Percentiles rank a stretch among this genome's conserved stretches.
Conservation (phyloP, 2,329 filamentous ascomycete species). For the Paracorniculantispora psalliotae region DNA sequence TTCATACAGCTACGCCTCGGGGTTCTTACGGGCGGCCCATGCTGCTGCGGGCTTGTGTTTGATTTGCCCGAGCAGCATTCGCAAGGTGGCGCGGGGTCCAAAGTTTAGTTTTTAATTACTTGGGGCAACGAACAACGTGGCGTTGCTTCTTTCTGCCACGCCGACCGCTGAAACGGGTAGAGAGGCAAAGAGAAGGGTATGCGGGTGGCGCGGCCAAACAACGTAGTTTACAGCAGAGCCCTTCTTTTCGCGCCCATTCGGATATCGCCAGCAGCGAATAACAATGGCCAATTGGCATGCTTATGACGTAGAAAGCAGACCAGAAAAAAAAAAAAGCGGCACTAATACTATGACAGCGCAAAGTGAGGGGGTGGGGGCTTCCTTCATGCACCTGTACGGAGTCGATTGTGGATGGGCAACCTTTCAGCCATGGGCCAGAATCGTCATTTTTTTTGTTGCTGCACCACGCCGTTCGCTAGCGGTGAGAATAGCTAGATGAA, state of each 20-base stretch:
- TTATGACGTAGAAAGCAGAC: constrained; percentile 1
- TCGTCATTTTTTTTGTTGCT: background rate
- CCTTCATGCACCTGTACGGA: constrained; percentile 1
- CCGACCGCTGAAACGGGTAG: background rate
- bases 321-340: too few species aligned
- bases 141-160: background rate
- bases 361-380: background rate
- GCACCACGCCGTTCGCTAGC: background rate
- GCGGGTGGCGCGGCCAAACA: background rate
- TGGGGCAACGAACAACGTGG: background rate
- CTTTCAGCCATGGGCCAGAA: background rate
- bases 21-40: too few species aligned
- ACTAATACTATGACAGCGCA: too few species aligned
- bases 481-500: background rate
- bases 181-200: background rate
- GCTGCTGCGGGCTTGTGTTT: constrained; percentile 2
- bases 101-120: background rate
- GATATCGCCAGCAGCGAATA: background rate
- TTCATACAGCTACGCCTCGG: background rate
- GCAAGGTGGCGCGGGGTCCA: background rate
- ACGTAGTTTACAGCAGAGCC: too few species aligned
- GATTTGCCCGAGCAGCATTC: background rate
- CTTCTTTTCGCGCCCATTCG: background rate
- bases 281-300: background rate
- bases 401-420: background rate